A percentile compares a stretch with the other conserved stretches of the same genome.
These are phyloP conservation scores for Aquilaria sinensis DNA, from an alignment of 345 rosid genomes.

Conservation along the genomic window DNA sequence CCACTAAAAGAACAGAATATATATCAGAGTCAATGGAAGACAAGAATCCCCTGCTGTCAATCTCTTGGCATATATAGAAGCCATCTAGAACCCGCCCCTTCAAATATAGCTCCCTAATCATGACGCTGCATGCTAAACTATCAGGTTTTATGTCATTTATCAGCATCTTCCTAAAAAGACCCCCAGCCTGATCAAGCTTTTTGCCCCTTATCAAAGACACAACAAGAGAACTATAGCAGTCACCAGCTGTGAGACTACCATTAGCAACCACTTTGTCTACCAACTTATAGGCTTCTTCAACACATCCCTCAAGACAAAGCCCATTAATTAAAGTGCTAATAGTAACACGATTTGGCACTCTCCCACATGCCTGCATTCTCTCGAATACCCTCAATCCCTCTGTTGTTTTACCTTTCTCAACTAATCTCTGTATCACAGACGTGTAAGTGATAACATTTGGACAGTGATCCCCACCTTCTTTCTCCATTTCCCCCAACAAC, in stretches of 20 bases:
- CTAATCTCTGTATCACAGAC: slow-evolving; percentile 51
- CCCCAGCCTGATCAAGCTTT: slow-evolving; percentile 53
- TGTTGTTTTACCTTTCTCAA: slow-evolving; percentile 36
- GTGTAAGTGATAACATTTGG: slow-evolving; percentile 73
- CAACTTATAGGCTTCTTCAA: slow-evolving; percentile 49
- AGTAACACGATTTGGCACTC: slow-evolving; percentile 67
- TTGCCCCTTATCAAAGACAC: slow-evolving; percentile 41
- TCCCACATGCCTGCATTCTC: slow-evolving; percentile 57
- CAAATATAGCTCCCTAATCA: slow-evolving; percentile 55
- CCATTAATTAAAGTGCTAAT: slow-evolving; percentile 55
- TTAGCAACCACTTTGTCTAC: slow-evolving; percentile 44
- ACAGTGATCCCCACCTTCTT: slow-evolving; percentile 40
- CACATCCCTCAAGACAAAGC: slow-evolving; percentile 38
- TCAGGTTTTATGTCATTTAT: slow-evolving; percentile 51
- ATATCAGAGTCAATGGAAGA: slow-evolving; percentile 59
- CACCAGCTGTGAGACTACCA: slow-evolving; percentile 51
- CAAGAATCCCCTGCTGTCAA: slow-evolving; percentile 37
- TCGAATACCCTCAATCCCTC: slow-evolving; percentile 66
- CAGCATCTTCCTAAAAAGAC: slow-evolving; percentile 44
- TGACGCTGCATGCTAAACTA: slow-evolving; percentile 55
- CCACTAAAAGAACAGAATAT: slow-evolving; percentile 41
- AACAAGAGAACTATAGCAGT: slow-evolving; percentile 60
- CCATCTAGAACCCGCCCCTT: slow-evolving; percentile 48
- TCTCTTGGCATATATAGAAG: slow-evolving; percentile 40
- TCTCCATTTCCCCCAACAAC: slow-evolving; percentile 68